phyloP scores from a whole-genome alignment of 73 alveolate species.

The Paramecium octaurelia region DNA sequence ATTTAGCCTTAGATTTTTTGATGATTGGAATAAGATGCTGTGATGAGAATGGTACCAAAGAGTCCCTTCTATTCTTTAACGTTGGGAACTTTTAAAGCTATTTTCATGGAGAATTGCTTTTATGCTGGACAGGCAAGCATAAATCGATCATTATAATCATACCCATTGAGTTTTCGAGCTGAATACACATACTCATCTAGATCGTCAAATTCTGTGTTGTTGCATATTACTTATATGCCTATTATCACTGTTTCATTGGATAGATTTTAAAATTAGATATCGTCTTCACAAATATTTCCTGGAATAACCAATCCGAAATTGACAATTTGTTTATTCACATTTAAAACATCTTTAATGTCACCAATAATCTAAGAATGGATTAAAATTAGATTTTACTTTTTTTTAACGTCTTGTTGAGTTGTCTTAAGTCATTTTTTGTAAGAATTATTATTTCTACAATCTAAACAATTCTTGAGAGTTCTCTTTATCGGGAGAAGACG shows the following conservation, averaged over 20 bases:
- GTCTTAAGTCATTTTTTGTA: slow-evolving; percentile 17
- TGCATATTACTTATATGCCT: slow-evolving; percentile 21
- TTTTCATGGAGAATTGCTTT: slow-evolving; percentile 6
- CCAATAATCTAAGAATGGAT: not conserved
- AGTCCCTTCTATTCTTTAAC: slow-evolving; percentile 38
- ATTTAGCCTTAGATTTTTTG: slow-evolving; percentile 1
- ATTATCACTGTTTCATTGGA: not conserved
- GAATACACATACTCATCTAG: slow-evolving; percentile 57
- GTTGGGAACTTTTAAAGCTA: slow-evolving; percentile 59
- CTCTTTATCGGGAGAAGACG: slow-evolving; percentile 15
- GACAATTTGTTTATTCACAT: not conserved
- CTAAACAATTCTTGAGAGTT: slow-evolving; percentile 25
- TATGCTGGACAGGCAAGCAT: slow-evolving; percentile 53
- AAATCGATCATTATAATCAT: slow-evolving; percentile 60
- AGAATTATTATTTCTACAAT: not conserved
- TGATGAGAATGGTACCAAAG: slow-evolving; percentile 38
- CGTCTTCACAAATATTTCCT: slow-evolving; percentile 50
- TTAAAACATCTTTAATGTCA: not conserved
- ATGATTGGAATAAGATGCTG: slow-evolving; percentile 25
- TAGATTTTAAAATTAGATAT: not conserved
- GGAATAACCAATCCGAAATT: slow-evolving; percentile 2
- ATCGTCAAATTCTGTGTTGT: slow-evolving; percentile 59
- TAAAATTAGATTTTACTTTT: not conserved
- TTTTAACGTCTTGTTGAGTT: not conserved
- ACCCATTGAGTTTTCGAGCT: slow-evolving; percentile 50